Evolutionary conservation across 2,329 filamentous ascomycete species (phyloP), one percentile per base, ranked within the genome.

Genomic region (Cordyceps farinosa): DNA sequence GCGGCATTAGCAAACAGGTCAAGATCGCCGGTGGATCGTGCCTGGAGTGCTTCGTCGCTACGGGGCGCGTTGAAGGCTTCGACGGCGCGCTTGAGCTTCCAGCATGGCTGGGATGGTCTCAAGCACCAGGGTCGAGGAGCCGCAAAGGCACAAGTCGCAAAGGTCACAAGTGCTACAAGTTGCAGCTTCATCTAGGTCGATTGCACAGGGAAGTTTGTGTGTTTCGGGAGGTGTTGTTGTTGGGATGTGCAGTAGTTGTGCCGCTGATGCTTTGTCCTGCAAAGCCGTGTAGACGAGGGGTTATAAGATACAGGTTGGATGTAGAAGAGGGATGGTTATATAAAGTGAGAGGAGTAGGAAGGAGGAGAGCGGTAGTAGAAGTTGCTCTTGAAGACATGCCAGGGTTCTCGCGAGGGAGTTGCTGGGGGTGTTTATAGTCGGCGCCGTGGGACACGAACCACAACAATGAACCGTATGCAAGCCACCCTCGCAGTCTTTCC

Each of bases 1-100:
- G 75, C 71, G 63, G 75, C 71, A 66, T 75, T 72, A 68, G 77
- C 77, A 62, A 75, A 66, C 70, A 72, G 75, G 63, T 77, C 75
- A 59, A 73, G 70, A 38, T 72, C 71, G 45, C 72, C 72, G 65
- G 74, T 71, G 66, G 74, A 71, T 69, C 74, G n/a, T 1, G 42
- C 32, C 71, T 67, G 71, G 73, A 66, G 67, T 64, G 40, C 70
- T 67, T 40, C 70, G 71, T 15, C 69, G 68, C 44, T 68, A 60
- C 30, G 64, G 62, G 51, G 68, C 13, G 63, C 65, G 67, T 69
- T 55, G 65, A 76, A 70, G 62, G 72, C 71, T 11, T 74, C 72
- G 67, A 75, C 73, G 22, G 75, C 76, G 65, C 77, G 78, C 71
- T 76, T 77, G 67, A 74, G 73, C 42, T 54, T 48, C 44, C 52